Conservation (phyloP, 169 alveolate genomes). For the Plasmodium cynomolgi region DNA sequence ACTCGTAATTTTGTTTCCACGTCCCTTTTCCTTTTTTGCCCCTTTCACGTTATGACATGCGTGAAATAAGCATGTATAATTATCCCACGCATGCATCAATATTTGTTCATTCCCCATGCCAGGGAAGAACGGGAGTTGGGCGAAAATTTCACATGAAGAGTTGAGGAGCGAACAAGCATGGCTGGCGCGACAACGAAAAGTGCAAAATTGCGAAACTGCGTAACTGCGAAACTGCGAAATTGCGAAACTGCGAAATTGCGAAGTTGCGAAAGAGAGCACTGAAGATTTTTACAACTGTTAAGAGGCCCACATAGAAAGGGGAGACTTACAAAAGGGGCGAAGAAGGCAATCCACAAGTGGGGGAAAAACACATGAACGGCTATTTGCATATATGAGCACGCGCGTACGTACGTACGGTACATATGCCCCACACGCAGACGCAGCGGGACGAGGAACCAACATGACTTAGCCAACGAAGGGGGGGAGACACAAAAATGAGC, state of each 20-base stretch:
- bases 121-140: background rate
- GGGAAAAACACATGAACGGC: background rate
- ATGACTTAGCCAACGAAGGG: background rate
- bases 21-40: background rate
- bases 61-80: background rate
- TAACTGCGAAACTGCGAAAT: too few species aligned
- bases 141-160: background rate
- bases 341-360: background rate
- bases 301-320: background rate
- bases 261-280: background rate
- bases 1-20: background rate
- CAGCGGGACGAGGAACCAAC: background rate
- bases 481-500: slow-evolving; percentile 17
- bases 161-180: background rate
- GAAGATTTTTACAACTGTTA: background rate
- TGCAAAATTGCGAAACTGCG: background rate
- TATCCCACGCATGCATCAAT: background rate
- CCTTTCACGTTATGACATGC: background rate
- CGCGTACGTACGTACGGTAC: background rate
- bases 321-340: background rate
- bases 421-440: slow-evolving; percentile 4
- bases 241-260: too few species aligned
- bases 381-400: background rate
- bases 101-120: background rate
- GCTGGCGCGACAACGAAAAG: background rate